Evolutionary conservation across 2,329 filamentous ascomycete genomes (phyloP).

Genomic region (Neofusicoccum ribis): DNA sequence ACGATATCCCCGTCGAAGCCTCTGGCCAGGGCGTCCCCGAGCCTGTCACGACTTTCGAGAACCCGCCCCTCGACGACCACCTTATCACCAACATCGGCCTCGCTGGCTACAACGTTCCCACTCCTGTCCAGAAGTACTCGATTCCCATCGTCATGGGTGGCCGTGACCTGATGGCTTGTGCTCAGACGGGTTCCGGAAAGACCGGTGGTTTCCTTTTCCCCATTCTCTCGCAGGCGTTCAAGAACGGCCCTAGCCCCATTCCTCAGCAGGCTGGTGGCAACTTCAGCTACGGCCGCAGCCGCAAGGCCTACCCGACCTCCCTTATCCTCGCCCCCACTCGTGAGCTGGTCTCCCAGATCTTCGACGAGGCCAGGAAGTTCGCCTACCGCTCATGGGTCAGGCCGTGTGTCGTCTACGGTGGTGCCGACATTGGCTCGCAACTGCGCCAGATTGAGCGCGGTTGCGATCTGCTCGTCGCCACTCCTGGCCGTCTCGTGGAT

Average conservation of each 20-base stretch:
- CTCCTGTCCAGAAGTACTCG: conserved; percentile 98
- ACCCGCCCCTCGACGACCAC: conserved; percentile 93
- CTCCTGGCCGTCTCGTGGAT: conserved; percentile 94
- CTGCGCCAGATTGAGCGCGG: conserved; percentile 97
- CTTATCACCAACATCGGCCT: conserved; percentile 90
- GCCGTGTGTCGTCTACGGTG: conserved; percentile 97
- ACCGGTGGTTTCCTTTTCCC: conserved; percentile 99
- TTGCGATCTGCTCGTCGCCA: conserved; percentile 95
- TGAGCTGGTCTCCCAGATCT: conserved; percentile 98
- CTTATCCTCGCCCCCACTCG: conserved; percentile 94
- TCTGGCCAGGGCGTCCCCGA: conserved; percentile 93
- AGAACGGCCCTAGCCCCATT: conserved; percentile 74
- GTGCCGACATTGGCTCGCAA: conserved; percentile 97
- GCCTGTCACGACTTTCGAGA: conserved; percentile 84
- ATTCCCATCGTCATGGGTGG: conserved; percentile 98
- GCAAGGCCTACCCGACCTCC: conserved; percentile 96
- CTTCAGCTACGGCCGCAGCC: conserved; percentile 78
- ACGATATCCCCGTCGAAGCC: conserved; percentile 97
- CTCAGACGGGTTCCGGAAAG: conserved; percentile 99
- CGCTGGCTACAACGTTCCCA: conserved; percentile 91
- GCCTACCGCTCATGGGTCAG: conserved; percentile 98
- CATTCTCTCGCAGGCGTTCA: conserved; percentile 95
- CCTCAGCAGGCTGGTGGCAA: conserved; percentile 65
- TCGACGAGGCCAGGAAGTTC: conserved; percentile 96
- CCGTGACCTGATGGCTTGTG: conserved; percentile 98